Evolutionary conservation across 306 rosid genomes (phyloP).

Genomic region (Malus orientalis): DNA sequence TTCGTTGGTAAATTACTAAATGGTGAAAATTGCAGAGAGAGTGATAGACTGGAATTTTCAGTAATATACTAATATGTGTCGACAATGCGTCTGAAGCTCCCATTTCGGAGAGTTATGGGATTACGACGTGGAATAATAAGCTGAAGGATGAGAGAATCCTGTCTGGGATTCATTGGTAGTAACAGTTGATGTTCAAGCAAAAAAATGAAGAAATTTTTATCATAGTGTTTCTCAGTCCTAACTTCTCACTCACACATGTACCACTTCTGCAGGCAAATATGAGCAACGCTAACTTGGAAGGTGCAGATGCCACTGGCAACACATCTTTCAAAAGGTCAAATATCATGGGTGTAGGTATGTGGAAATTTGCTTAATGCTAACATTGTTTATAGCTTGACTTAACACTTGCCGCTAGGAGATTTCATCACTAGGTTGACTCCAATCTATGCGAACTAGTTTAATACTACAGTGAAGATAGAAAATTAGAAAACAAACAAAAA

Average conservation of each 20-base stretch:
- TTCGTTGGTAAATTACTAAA: neutral
- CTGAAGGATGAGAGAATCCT: neutral
- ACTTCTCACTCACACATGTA: slow-evolving; percentile 15
- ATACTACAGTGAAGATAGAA: neutral
- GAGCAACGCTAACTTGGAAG: slow-evolving; percentile 89
- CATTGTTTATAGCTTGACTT: neutral
- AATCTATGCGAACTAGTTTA: neutral
- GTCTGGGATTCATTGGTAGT: neutral
- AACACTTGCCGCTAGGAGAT: slow-evolving; percentile 2
- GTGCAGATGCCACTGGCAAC: slow-evolving; percentile 88
- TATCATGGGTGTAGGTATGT: slow-evolving; percentile 79
- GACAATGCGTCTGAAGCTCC: neutral
- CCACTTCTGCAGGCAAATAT: slow-evolving; percentile 61
- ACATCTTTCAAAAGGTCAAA: slow-evolving; percentile 78
- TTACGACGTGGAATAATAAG: neutral
- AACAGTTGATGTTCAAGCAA: neutral
- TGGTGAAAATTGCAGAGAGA: neutral
- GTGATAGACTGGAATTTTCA: neutral
- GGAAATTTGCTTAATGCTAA: neutral
- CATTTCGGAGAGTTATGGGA: neutral
- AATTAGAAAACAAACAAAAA: neutral
- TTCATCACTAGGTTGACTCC: neutral
- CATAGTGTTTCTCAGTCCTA: neutral
- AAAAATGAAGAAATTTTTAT: neutral
- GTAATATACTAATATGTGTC: neutral